Evolutionary conservation across 257 asterid species (phyloP), one percentile per base, ranked within the genome.

Genomic region (Knoxia roxburghii): DNA sequence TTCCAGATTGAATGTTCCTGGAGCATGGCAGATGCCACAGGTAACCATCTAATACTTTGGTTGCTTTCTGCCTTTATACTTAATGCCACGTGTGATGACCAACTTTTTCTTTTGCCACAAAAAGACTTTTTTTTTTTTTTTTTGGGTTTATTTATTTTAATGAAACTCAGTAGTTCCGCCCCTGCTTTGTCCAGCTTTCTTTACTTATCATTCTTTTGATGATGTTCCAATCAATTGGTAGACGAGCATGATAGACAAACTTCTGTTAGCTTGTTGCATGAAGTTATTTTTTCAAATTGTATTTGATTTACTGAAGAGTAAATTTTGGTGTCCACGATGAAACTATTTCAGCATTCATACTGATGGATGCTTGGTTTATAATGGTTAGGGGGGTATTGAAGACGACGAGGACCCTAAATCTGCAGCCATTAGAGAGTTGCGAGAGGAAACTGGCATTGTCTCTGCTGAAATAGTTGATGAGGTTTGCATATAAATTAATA

Each of bases 11-110:
- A 93, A 93, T 75, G 97, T 93, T 73, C 98, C 98, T 32, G 98
- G 98, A 81, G 98, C 98, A 52, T 93, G 98, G 98, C 98, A 93
- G 82, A 93, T 93, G 98, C 97, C 98, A 68, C 98, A 93, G 98
- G 98, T 90, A 80, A 77, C 52, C 65, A 58, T 69, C 68, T 60
- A 35, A 3, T 50, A 45, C 43, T 27, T 24, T 70, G 65, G 39
- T 27, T n/a, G 15, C 43, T 55, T 37, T 61, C 20, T 56, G 60
- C 59, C 18, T 2, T 40, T 30, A 17, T 17, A 5, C 52, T 59
- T 57, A 15, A 2, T 33, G 61, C 46, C 48, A 27, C 1, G 51
- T 35, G 30, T 50, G 35, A 40, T 70, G 26, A 52, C 40, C 23
- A 32, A 6, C 39, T 40, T 39, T 21, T 12, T 57, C 21, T 32